phyloP scores from a whole-genome alignment of 148 eudicot genomes.

The Simmondsia chinensis region DNA sequence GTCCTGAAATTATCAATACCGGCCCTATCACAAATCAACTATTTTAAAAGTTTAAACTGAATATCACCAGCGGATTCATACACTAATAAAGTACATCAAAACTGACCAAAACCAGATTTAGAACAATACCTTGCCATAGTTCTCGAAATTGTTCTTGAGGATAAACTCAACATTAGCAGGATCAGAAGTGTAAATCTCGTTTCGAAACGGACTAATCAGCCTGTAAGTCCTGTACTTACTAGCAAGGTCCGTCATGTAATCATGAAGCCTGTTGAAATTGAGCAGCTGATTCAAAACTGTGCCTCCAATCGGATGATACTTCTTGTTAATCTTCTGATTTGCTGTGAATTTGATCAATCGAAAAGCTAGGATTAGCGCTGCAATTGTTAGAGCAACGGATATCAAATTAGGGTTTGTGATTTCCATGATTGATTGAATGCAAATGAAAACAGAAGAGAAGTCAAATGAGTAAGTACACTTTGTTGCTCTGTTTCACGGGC shows the following conservation, averaged over 20 bases:
- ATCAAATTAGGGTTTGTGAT: not conserved
- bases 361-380: slow-evolving; percentile 8
- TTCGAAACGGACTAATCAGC: slow-evolving; percentile 35
- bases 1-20: too few relatives aligned
- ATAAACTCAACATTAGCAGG: slow-evolving; percentile 61
- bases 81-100: not conserved
- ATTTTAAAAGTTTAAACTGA: not conserved
- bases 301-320: slow-evolving; percentile 51
- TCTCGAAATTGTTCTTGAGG: slow-evolving; percentile 54
- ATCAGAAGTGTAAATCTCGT: slow-evolving; percentile 54
- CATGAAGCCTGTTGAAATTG: slow-evolving; percentile 42
- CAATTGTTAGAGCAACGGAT: not conserved
- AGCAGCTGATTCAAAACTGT: slow-evolving; percentile 38
- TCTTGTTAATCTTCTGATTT: slow-evolving; percentile 4
- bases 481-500: too few relatives aligned
- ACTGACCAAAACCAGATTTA: not conserved
- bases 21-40: too few relatives aligned
- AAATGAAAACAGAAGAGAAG: too few relatives aligned
- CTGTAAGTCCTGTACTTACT: slow-evolving; percentile 47
- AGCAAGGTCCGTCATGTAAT: slow-evolving; percentile 56
- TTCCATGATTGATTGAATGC: too few relatives aligned
- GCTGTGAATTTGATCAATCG: slow-evolving; percentile 8
- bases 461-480: too few relatives aligned
- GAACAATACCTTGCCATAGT: slow-evolving; percentile 46
- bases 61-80: not conserved